These are phyloP conservation scores for Kodamaea alishanica DNA, from an alignment of 1,139 yeast genomes.

Conservation along the genomic window DNA sequence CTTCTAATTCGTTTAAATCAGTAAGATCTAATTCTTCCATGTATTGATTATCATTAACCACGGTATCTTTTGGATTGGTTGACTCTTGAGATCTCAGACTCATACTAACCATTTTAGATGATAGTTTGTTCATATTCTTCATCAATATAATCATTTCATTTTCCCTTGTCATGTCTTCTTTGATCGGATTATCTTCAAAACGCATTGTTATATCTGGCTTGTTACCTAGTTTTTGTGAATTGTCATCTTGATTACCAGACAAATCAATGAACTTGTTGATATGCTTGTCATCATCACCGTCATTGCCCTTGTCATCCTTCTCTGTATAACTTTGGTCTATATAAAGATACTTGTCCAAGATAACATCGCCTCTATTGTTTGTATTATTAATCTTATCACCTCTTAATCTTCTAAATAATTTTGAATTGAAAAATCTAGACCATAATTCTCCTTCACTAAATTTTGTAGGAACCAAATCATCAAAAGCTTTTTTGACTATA, in stretches of 20 bases:
- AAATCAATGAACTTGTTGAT: constrained; percentile 68
- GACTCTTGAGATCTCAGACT: constrained; percentile 27
- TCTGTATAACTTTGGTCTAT: constrained; percentile 50
- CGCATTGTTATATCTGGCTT: constrained; percentile 89
- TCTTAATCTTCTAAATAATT: constrained; percentile 77
- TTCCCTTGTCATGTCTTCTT: constrained; percentile 33
- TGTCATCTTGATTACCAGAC: constrained; percentile 77
- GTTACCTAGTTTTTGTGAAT: constrained; percentile 73
- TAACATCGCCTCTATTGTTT: constrained; percentile 77
- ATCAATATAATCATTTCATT: constrained; percentile 70
- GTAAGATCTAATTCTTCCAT: constrained; percentile 40
- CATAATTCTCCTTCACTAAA: constrained; percentile 89
- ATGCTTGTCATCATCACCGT: constrained; percentile 1
- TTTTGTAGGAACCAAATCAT: constrained; percentile 79
- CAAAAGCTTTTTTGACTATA: constrained; percentile 82
- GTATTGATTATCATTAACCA: constrained; percentile 9
- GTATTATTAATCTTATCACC: constrained; percentile 77
- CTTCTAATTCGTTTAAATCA: constrained; percentile 55
- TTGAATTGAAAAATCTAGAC: constrained; percentile 93
- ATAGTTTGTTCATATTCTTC: constrained; percentile 83
- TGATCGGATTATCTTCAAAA: constrained; percentile 47
- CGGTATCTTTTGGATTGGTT: constrained; percentile 9
- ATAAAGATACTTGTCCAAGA: constrained; percentile 78
- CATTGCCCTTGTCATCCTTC: constrained; percentile 31
- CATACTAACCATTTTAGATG: constrained; percentile 74